These are phyloP conservation scores for Aspergillus ochraceus DNA, from an alignment of 2,329 filamentous ascomycete genomes.

Conservation along the genomic window DNA sequence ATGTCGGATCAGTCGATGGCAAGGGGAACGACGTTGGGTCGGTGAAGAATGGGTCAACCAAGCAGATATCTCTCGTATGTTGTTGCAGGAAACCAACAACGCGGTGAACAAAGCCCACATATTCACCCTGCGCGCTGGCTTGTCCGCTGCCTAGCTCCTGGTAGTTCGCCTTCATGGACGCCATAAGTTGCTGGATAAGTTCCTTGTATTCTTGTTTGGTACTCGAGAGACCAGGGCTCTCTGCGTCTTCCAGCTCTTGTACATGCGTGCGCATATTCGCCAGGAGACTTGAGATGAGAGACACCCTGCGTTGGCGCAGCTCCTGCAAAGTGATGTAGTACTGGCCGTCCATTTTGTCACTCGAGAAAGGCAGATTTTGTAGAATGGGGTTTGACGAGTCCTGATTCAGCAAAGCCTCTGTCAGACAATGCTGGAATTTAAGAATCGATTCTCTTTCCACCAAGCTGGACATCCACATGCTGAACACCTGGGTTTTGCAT, in stretches of 20 bases:
- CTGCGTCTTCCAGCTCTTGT: slow-evolving; percentile 36
- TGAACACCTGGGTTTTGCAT: slow-evolving; percentile 51
- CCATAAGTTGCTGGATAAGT: slow-evolving; percentile 59
- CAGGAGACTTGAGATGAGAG: slow-evolving; percentile 56
- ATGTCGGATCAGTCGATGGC: slow-evolving; percentile 60
- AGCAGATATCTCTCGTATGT: slow-evolving; percentile 56
- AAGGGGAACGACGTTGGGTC: slow-evolving; percentile 61
- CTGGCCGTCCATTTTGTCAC: slow-evolving; percentile 32
- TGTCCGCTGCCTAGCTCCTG: slow-evolving; percentile 49
- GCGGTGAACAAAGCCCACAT: slow-evolving; percentile 62
- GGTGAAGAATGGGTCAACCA: slow-evolving; percentile 60
- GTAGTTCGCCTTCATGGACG: slow-evolving; percentile 62
- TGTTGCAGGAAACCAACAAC: slow-evolving; percentile 62
- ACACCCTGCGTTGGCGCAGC: slow-evolving; percentile 55
- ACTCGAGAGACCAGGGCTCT: slow-evolving; percentile 36
- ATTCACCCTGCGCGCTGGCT: slow-evolving; percentile 48
- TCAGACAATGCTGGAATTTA: slow-evolving; percentile 61
- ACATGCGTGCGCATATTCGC: slow-evolving; percentile 60
- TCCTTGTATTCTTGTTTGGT: slow-evolving; percentile 48
- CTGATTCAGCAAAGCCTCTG: slow-evolving; percentile 54
- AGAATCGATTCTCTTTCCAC: slow-evolving; percentile 61
- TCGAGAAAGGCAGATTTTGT: slow-evolving; percentile 58
- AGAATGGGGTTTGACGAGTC: slow-evolving; percentile 50
- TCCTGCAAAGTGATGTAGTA: slow-evolving; percentile 54
- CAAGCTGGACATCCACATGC: slow-evolving; percentile 55